Percentiles rank a stretch among this genome's conserved stretches.
Evolutionary conservation across 805 yeast genomes (phyloP).

Genomic region (Lachancea waltii): DNA sequence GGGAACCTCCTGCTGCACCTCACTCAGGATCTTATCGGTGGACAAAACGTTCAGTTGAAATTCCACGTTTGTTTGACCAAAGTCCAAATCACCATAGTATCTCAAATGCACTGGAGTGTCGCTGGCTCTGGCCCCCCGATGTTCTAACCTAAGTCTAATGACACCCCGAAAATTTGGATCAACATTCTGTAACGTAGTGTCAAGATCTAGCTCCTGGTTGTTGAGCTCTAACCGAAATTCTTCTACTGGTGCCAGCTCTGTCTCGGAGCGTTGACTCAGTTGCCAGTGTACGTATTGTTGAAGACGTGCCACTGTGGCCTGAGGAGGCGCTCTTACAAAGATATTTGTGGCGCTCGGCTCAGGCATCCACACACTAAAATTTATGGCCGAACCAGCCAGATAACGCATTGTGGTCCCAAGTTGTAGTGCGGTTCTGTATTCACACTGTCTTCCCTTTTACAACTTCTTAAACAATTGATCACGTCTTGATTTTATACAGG

Average conservation of each 20-base stretch:
- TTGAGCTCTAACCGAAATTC: slow-evolving; percentile 12
- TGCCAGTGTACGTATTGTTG: slow-evolving; percentile 25
- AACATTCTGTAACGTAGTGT: slow-evolving; percentile 13
- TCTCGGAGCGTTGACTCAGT: background rate
- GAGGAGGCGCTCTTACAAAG: slow-evolving; percentile 22
- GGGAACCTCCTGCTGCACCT: slow-evolving; percentile 9
- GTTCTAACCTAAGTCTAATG: slow-evolving; percentile 16
- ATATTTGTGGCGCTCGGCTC: slow-evolving; percentile 14
- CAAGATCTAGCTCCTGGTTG: slow-evolving; percentile 9
- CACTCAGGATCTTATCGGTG: slow-evolving; percentile 14
- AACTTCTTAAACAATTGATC: too few relatives aligned
- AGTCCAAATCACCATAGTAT: slow-evolving; percentile 15
- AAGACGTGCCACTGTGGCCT: slow-evolving; percentile 20
- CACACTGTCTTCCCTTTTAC: too few relatives aligned
- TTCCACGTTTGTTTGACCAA: slow-evolving; percentile 14
- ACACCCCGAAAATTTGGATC: slow-evolving; percentile 13
- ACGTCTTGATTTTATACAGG: too few relatives aligned
- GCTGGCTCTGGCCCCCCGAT: background rate
- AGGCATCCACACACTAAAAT: slow-evolving; percentile 19
- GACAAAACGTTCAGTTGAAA: slow-evolving; percentile 22
- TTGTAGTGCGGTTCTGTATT: too few relatives aligned
- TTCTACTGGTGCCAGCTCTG: slow-evolving; percentile 8
- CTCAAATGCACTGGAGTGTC: slow-evolving; percentile 11
- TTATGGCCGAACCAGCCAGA: slow-evolving; percentile 14
- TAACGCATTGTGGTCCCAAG: slow-evolving; percentile 7